These are phyloP conservation scores for Backusella psychrophila DNA, from an alignment of 192 early-diverging fungal genomes.

Conservation along the genomic window DNA sequence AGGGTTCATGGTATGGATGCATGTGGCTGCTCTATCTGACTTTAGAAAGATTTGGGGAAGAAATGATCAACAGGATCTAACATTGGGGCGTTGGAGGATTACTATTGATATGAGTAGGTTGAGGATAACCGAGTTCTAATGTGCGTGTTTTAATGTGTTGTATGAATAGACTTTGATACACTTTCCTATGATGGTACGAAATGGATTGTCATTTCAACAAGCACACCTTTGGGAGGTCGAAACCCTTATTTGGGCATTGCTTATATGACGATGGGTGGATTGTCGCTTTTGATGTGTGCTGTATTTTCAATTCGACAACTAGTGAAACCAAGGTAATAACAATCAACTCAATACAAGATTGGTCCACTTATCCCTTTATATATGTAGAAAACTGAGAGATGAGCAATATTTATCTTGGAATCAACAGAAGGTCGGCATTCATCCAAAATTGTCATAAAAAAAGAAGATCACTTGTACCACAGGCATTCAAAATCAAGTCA, in stretches of 20 bases:
- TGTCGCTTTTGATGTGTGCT: constrained; percentile 84
- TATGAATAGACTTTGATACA: constrained; percentile 72
- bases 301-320: constrained; percentile 87
- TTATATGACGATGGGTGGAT: constrained; percentile 87
- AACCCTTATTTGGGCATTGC: constrained; percentile 94
- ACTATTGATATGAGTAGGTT: constrained; percentile 69
- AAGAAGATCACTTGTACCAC: background rate
- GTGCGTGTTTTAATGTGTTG: background rate
- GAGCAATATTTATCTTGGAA: constrained; percentile 96
- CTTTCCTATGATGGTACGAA: constrained; percentile 88
- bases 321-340: constrained; percentile 74
- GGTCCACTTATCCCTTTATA: background rate
- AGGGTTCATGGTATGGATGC: constrained; percentile 96
- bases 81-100: constrained; percentile 66
- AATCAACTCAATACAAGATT: background rate
- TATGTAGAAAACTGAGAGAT: constrained; percentile 82
- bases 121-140: background rate
- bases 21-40: constrained; percentile 88
- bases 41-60: constrained; percentile 92
- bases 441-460: background rate
- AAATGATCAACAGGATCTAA: constrained; percentile 58
- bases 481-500: background rate
- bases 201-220: constrained; percentile 89
- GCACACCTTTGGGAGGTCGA: constrained; percentile 89
- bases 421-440: constrained; percentile 40